Conservation (phyloP, 345 rosid species). For the Eucalyptus cloeziana region DNA sequence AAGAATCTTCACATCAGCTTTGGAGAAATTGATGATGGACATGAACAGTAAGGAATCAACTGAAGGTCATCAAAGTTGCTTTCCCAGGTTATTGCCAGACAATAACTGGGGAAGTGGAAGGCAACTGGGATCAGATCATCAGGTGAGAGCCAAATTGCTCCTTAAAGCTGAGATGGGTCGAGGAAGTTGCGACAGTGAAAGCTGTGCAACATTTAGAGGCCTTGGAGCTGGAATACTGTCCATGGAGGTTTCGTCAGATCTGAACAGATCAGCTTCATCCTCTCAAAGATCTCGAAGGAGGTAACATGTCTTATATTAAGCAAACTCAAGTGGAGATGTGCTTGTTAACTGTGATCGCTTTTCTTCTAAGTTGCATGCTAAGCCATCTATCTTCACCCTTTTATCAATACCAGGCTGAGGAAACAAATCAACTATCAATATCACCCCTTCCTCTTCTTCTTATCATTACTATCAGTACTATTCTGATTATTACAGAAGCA, state of each 20-base stretch:
- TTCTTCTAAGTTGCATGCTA: not conserved
- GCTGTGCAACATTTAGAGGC: not conserved
- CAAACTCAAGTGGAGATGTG: not conserved
- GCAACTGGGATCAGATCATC: not conserved
- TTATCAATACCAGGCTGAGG: not conserved
- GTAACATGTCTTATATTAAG: not conserved
- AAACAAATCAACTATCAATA: not conserved
- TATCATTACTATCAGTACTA: not conserved
- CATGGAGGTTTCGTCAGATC: not conserved
- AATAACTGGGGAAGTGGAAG: not conserved
- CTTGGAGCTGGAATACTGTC: not conserved
- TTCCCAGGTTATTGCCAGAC: not conserved
- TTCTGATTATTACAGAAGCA: not conserved
- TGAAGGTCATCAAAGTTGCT: not conserved
- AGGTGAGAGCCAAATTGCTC: not conserved
- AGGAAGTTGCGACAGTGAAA: not conserved
- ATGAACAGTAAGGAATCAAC: not conserved
- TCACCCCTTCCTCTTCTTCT: not conserved
- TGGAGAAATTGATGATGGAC: not conserved
- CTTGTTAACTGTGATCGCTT: not conserved
- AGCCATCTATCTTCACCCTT: not conserved
- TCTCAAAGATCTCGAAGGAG: not conserved
- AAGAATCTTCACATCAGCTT: not conserved
- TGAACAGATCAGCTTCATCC: not conserved
- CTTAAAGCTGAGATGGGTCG: not conserved